Base-by-base conservation (phyloP, 192 early-diverging fungal genomes). In the Podila epicladia region DNA sequence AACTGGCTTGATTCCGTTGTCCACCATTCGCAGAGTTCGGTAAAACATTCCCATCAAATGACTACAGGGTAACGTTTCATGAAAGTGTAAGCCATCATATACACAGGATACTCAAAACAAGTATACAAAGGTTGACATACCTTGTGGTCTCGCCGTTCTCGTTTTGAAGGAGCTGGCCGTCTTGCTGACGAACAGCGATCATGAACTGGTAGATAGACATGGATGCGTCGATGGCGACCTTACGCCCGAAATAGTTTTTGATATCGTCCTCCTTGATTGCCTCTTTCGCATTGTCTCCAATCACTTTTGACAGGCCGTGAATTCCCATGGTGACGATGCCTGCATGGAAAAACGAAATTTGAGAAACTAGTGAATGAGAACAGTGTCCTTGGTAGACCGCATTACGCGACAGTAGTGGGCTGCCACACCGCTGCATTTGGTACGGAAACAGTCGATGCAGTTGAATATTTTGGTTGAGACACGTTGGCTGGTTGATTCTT, bases 141-240 rank as follows among this genome's bases (percentile, higher is more conserved):
- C 90, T 94, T 22, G 98, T 99, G 0, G 96, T 96, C 71, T 96
- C 95, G 55, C 98, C 98, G 5, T 89, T 87, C 67, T 95, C 94
- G 64, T 95, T 96, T 15, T 92, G 93, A 55, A 99, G 86, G 71
- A 95, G 91, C 85, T 94, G 90, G 2, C 98, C 98, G 65, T 98
- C 97, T 26, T 87, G 84, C 61, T 88, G 87, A 32, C 98, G 90
- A 49, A 99, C 97, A 12, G 97, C 98, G 60, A 99, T 95, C 80
- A 99, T 91, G 85, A 99, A 99, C 87, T 99, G 98, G 82, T 99
- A 99, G 58, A 99, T 93, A 55, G 93, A 93, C 91, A 96, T 99
- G 17, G 97, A 98, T 24, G 98, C 98, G 75, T 99, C 98, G 55
- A 99, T 94, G 22, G 98, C 98, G 7, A 99, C 93, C 72, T 97